Percentiles rank a stretch among this genome's conserved stretches.
Conservation (phyloP, 208 protist species). For the Ichthyophonus hoferi region DNA sequence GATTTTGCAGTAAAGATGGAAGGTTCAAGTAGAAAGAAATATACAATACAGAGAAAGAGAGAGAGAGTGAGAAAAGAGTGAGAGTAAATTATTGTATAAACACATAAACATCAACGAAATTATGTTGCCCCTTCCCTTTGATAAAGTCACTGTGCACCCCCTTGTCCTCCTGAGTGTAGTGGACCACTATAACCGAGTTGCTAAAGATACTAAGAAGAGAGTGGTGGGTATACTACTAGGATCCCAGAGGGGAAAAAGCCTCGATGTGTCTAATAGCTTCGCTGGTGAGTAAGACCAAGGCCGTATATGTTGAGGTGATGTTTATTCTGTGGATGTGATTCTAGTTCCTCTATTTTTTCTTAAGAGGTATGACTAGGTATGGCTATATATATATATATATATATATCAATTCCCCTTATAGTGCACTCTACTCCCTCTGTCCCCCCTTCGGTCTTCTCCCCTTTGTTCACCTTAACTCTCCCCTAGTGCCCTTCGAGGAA, state of each 20-base stretch:
- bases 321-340: too few relatives aligned
- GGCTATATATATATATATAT: too few relatives aligned
- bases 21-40: too few relatives aligned
- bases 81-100: too few relatives aligned
- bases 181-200: constrained; percentile 98
- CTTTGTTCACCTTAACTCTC: too few relatives aligned
- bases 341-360: too few relatives aligned
- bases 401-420: too few relatives aligned
- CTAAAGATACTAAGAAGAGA: constrained; percentile 78
- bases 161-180: constrained; percentile 95
- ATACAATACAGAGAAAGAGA: too few relatives aligned
- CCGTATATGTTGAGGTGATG: too few relatives aligned
- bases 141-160: constrained; percentile 90
- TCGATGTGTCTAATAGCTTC: constrained; percentile 89
- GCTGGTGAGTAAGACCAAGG: constrained; percentile 76
- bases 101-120: not conserved
- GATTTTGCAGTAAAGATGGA: too few relatives aligned
- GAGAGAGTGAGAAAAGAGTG: too few relatives aligned
- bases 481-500: constrained; percentile 98
- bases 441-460: not conserved
- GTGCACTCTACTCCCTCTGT: not conserved
- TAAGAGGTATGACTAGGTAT: too few relatives aligned
- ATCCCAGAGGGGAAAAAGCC: constrained; percentile 61
- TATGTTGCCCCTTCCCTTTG: not conserved
- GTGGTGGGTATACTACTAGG: constrained; percentile 94